These are phyloP conservation scores for Gnaphalium uliginosum DNA, from an alignment of 129 eudicot genomes.

Conservation along the genomic window DNA sequence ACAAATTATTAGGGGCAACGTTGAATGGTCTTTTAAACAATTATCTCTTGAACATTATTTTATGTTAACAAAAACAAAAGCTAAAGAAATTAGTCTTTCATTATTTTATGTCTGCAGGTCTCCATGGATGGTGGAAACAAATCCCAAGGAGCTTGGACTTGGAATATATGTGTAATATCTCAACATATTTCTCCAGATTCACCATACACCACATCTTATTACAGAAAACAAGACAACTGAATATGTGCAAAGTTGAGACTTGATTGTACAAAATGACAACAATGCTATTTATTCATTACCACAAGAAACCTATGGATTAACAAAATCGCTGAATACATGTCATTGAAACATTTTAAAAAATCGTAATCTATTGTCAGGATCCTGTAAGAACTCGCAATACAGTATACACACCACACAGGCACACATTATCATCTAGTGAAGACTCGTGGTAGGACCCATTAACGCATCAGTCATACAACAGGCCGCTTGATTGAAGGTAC, in stretches of 20 bases:
- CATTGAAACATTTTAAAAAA: conserved; percentile 3
- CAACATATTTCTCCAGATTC: conserved; percentile 20
- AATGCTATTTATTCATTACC: conserved; percentile 9
- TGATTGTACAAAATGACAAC: conserved; percentile 21
- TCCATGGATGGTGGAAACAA: conserved; percentile 98
- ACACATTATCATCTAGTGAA: conserved; percentile 1
- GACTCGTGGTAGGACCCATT: conserved; percentile 6
- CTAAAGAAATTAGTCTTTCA: neutral
- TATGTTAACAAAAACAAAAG: too few species aligned
- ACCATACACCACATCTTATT: conserved; percentile 6
- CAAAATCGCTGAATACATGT: neutral
- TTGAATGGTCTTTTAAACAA: conserved; percentile 8
- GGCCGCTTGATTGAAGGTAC: neutral
- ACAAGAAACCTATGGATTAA: neutral
- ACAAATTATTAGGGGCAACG: neutral
- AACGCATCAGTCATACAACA: neutral
- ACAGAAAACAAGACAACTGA: conserved; percentile 2
- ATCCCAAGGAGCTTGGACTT: conserved; percentile 79
- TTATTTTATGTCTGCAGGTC: conserved; percentile 47
- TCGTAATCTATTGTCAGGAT: neutral
- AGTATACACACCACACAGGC: conserved; percentile 26
- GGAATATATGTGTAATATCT: conserved; percentile 65
- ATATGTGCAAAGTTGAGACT: conserved; percentile 21
- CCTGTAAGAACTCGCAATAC: conserved; percentile 24
- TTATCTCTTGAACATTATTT: too few species aligned